Conservation (phyloP, 2,329 filamentous ascomycete genomes). For the Trichophyton verrucosum region DNA sequence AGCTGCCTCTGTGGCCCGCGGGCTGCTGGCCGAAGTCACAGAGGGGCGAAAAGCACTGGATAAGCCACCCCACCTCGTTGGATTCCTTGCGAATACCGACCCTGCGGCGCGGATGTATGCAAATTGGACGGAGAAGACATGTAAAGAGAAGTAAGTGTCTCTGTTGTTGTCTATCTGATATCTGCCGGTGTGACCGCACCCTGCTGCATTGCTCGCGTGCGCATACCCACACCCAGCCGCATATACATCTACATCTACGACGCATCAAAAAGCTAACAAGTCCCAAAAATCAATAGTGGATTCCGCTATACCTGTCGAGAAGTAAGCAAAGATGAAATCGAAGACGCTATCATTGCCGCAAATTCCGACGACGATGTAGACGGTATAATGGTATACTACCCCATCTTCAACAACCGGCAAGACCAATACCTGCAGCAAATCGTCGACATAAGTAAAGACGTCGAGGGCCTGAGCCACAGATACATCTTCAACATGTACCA, state of each 20-base stretch:
- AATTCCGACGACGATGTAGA: slow-evolving; percentile 68
- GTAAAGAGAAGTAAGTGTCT: slow-evolving; percentile 72
- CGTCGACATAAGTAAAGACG: slow-evolving; percentile 79
- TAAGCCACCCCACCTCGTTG: slow-evolving; percentile 66
- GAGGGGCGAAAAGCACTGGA: slow-evolving; percentile 61
- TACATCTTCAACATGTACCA: slow-evolving; percentile 99
- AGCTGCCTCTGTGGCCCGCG: slow-evolving; percentile 74
- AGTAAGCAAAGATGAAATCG: slow-evolving; percentile 75
- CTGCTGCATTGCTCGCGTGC: not conserved
- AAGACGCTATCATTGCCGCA: slow-evolving; percentile 74
- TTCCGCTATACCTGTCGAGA: slow-evolving; percentile 78
- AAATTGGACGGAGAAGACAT: slow-evolving; percentile 95
- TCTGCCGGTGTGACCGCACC: not conserved
- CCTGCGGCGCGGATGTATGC: slow-evolving; percentile 87
- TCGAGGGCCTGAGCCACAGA: slow-evolving; percentile 84
- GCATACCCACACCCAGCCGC: not conserved
- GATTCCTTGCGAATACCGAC: slow-evolving; percentile 85
- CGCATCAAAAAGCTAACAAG: not conserved
- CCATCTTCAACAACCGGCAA: slow-evolving; percentile 81
- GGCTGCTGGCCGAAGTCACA: slow-evolving; percentile 63
- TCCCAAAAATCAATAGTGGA: slow-evolving; percentile 44
- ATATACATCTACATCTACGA: not conserved
- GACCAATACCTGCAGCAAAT: slow-evolving; percentile 95
- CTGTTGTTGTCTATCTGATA: not conserved
- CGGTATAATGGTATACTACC: slow-evolving; percentile 96